Base-by-base conservation (phyloP, 352 stramenopile genomes). In the Thalassiosira livingstoniorum region DNA sequence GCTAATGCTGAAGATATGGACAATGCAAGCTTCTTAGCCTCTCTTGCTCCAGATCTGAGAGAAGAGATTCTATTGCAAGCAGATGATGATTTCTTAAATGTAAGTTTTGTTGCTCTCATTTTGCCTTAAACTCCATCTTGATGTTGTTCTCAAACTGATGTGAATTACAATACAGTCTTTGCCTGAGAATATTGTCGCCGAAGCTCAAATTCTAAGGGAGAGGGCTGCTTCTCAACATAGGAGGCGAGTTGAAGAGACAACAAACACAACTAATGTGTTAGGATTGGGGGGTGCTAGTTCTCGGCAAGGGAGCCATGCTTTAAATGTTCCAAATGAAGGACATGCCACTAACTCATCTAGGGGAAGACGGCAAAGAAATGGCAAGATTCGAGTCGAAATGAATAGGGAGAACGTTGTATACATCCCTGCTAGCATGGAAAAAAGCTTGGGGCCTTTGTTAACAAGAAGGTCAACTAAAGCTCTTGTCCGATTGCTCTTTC, bases 1-100 rank as follows among this genome's bases (percentile, higher is more conserved):
- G 97, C 96, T 18, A 96, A 97, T 54, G 97, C 97, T 25, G 94
- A 99, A 89, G 75, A 99, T 61, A 99, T 99, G 97, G 97, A 99
- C 85, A 99, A 98, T 88, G 97, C 97, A 34, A 98, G 96, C 10
- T 99, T 99, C 88, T 92, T 99, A 7, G 97, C 97, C 3, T 99
- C 97, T 1, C 76, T 99, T 5, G 93, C 96, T 3, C 96, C 97
- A 21, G 97, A 99, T 61, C 85, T 99, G 27, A 93, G 97, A 35
- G 92, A 98, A 83, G 97, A 99, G 78, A 98, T 99, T 57, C 90
- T 99, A 25, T 86, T 98, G 15, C 98, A 96, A 23, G 98, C 97
- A 37, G 97, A 99, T 54, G 95, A 98, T 60, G 43, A 42, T 42
- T 75, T 75, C 21, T 58, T 72, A 39, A 55, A 63, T 23, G n/a